Evolutionary conservation across 164 flowering plant species (phyloP), one percentile per base, ranked within the genome.

Genomic region (Aristolochia californica): DNA sequence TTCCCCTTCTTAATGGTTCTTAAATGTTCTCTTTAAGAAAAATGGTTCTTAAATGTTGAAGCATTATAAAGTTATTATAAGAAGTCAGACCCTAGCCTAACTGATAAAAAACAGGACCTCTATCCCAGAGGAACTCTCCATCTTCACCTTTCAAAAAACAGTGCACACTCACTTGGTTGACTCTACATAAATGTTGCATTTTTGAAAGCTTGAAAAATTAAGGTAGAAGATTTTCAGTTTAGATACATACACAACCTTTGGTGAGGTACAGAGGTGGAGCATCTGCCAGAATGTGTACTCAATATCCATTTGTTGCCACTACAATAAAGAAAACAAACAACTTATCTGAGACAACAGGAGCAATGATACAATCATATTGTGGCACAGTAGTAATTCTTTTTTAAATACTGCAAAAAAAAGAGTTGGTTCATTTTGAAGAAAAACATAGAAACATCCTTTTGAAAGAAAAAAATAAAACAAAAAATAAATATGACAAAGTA

Each of bases 251-350:
- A 90, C 99, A 57, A 94, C 93, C 86, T 94, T 94, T 5, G 99
- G 99, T 44, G 97, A 83, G 57, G 95, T 83, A 77, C 99, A 94
- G 20, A 94, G 80, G 73, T 90, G 88, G 80, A 94, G 81, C 99
- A 94, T 94, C 81, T 94, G 99, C 99, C 99, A 94, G 75, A 90
- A 94, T 40, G 96, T 85, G 68, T 94, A 94, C 70, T 94, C 99
- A 72, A 94, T 73, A 60, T 94, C 99, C 99, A 94, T 94, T 84
- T 94, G 99, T 81, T 81, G 97, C 99, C 99, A 94, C 99, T 94
- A 65, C 78, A 82, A 72, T 5, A 43, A 61, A 68, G 47, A 61
- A 71, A 40, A 48, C 17, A 40, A 59, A 27, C 51, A 71, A 34
- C 22, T 24, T 59, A 43, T 48, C 47, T 10, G 23, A 66, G 18